These are phyloP conservation scores for Metschnikowia similis DNA, from an alignment of 805 yeast species.

Conservation along the genomic window DNA sequence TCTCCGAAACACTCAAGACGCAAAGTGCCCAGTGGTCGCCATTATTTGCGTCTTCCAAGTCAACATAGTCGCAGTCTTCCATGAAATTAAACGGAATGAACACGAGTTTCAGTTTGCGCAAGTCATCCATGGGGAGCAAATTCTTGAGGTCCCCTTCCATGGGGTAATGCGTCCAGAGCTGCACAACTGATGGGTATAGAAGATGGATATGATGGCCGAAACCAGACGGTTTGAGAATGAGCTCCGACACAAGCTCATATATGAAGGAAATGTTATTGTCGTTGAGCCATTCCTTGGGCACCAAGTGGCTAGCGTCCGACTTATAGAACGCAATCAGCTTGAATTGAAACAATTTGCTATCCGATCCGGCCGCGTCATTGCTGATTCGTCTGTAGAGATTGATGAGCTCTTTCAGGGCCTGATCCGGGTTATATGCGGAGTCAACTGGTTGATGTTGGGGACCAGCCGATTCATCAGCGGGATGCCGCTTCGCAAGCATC, in stretches of 20 bases:
- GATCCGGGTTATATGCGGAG: constrained; percentile 4
- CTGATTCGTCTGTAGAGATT: constrained; percentile 6
- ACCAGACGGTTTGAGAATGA: constrained; percentile 16
- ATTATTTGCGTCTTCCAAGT: constrained; percentile 53
- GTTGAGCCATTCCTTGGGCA: constrained; percentile 69
- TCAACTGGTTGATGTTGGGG: not conserved
- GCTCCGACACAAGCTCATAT: constrained; percentile 44
- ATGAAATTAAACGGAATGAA: constrained; percentile 69
- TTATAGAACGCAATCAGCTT: constrained; percentile 55
- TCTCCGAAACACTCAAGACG: constrained; percentile 46
- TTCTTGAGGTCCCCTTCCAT: constrained; percentile 34
- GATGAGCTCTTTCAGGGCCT: constrained; percentile 7
- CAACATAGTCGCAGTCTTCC: constrained; percentile 31
- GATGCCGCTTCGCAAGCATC: not conserved
- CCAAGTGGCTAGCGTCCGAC: constrained; percentile 54
- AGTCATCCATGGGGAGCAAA: constrained; percentile 30
- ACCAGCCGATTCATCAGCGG: not conserved
- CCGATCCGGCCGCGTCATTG: constrained; percentile 10
- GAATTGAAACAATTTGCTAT: constrained; percentile 41
- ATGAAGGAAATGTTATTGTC: constrained; percentile 64
- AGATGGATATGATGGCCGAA: constrained; percentile 25
- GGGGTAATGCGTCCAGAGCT: constrained; percentile 51
- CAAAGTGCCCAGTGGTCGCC: constrained; percentile 79
- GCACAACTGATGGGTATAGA: constrained; percentile 60
- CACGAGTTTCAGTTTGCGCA: constrained; percentile 39